Evolutionary conservation across 139 green algal genomes (phyloP), one percentile per base, ranked within the genome.

Genomic region (Closterium sp.): DNA sequence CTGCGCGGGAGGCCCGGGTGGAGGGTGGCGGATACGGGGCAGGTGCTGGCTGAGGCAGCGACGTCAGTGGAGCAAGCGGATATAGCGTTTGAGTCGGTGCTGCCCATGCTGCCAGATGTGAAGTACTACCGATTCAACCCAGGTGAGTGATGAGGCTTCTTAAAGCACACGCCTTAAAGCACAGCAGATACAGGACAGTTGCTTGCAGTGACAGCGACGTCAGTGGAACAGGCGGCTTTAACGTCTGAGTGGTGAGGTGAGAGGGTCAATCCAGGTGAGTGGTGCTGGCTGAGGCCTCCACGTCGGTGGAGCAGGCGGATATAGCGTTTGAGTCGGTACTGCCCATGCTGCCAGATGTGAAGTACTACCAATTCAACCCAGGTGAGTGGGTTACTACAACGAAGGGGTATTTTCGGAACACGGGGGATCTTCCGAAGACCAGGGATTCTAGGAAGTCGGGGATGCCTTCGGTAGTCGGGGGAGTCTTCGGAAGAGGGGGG

Each of bases 51-150:
- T 0, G 92, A 94, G 90, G 93, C 90, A 30, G 90, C 92, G 0
- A 94, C 90, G 38, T 90, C 55, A 8, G 38, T 93, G 19, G 89
- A 94, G 84, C 89, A 91, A 33, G 84, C 28, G n/a, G 90, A 94
- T 33, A 35, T 94, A 8, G 90, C 90, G 33, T 28, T 94, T 21
- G 84, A 94, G 12, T 92, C 92, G 23, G 84, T 94, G 2, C 21
- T 91, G 3, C 90, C 92, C 3, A 55, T 94, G 35, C 25, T 94
- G 25, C 90, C 89, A 2, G 30, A 87, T 34, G 32, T 94, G 16
- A n/a, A 83, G 8, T 94, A 94, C 92, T 93, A 88, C 33, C 84
- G 92, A 0, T 93, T 94, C 34, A 92, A 94, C 84, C 92, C 92
- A 55, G 81, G 89, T 93, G 25, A 93, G 35, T 90, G 5, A n/a